phyloP scores from a whole-genome alignment of 2,329 filamentous ascomycete genomes.

The Ceratocystis cubensis region DNA sequence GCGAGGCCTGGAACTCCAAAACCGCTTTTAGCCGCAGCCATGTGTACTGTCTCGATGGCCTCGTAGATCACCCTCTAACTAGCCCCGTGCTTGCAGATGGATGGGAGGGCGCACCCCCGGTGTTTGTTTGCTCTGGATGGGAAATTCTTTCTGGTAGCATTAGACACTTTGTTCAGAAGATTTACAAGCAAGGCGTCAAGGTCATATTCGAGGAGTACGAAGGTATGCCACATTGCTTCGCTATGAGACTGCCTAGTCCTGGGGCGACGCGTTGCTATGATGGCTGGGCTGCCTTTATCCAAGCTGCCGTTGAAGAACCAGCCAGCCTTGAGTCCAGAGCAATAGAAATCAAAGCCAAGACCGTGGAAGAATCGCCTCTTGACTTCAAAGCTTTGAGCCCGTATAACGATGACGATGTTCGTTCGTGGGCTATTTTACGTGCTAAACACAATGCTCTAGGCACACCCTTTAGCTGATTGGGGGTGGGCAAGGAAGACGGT shows the following conservation, averaged over 20 bases:
- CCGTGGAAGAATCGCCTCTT: constrained; percentile 37
- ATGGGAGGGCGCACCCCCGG: constrained; percentile 52
- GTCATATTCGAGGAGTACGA: constrained; percentile 62
- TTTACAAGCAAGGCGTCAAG: constrained; percentile 43
- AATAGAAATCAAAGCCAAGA: constrained; percentile 38
- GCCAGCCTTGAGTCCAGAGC: constrained; percentile 31
- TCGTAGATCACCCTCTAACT: constrained; percentile 54
- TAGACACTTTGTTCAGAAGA: constrained; percentile 44
- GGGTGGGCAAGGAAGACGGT: not conserved
- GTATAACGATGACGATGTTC: not conserved
- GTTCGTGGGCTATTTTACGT: not conserved
- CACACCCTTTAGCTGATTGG: not conserved
- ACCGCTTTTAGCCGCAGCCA: constrained; percentile 39
- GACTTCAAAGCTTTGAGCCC: constrained; percentile 31
- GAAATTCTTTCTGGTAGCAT: constrained; percentile 60
- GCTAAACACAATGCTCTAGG: not conserved
- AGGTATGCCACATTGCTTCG: constrained; percentile 70
- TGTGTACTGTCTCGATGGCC: constrained; percentile 42
- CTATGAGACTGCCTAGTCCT: constrained; percentile 40
- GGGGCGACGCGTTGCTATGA: constrained; percentile 37
- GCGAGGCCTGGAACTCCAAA: constrained; percentile 42
- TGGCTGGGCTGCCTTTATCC: constrained; percentile 46
- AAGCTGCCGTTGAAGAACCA: constrained; percentile 30
- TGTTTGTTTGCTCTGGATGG: constrained; percentile 57
- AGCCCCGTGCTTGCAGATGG: constrained; percentile 44